Evolutionary conservation across 2,329 filamentous ascomycete genomes (phyloP).

Genomic region (Dactylonectria estremocensis): DNA sequence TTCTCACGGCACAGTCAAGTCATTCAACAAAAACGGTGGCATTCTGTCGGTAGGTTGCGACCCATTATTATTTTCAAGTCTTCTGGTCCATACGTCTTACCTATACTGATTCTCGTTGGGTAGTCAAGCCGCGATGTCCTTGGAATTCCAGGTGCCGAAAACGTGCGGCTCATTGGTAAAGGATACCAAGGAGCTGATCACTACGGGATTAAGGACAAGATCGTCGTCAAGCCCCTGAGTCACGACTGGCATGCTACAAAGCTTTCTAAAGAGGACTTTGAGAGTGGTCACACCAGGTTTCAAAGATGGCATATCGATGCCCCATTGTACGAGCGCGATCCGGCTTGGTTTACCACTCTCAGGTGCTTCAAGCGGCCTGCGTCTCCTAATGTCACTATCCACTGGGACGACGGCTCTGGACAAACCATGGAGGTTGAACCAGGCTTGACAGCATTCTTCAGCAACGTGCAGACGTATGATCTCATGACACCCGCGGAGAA

Average conservation of each 20-base stretch:
- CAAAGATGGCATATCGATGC: background rate
- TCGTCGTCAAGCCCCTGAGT: background rate
- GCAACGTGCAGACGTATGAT: background rate
- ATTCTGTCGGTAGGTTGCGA: background rate
- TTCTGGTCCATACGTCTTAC: background rate
- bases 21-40: background rate
- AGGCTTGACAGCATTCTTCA: background rate
- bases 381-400: background rate
- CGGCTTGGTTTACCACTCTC: background rate
- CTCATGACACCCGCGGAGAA: background rate
- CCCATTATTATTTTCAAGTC: background rate
- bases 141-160: background rate
- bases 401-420: background rate
- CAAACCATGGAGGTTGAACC: background rate
- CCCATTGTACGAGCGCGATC: background rate
- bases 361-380: background rate
- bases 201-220: background rate
- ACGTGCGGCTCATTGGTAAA: background rate
- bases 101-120: background rate
- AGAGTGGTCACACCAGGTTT: background rate
- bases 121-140: background rate
- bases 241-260: background rate
- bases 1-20: background rate
- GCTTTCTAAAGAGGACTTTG: background rate
- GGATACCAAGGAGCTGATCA: background rate